These are phyloP conservation scores for Nasturtium officinale DNA, from an alignment of 345 rosid species.

Conservation along the genomic window DNA sequence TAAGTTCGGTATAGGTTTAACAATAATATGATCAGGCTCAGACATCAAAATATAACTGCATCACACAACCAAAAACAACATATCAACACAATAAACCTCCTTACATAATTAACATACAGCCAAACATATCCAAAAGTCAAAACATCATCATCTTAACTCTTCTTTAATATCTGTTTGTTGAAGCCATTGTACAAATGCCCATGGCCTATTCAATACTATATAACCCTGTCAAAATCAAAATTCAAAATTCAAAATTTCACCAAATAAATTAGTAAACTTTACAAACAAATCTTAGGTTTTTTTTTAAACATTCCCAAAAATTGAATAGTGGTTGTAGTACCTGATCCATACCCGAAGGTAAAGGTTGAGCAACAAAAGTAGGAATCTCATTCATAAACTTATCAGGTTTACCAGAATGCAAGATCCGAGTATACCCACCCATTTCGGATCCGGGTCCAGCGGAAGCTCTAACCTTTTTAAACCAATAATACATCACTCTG, in stretches of 20 bases:
- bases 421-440: slow-evolving; percentile 97
- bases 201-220: slow-evolving; percentile 91
- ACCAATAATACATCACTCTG: slow-evolving; percentile 98
- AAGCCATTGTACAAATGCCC: slow-evolving; percentile 99
- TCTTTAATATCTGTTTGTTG: slow-evolving; percentile 79
- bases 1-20: slow-evolving; percentile 94
- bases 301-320: too few relatives aligned
- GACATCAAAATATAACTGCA: slow-evolving; percentile 88
- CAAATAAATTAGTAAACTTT: not conserved
- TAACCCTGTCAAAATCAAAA: slow-evolving; percentile 68
- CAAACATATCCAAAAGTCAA: not conserved
- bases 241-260: not conserved
- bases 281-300: not conserved
- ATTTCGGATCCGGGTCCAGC: slow-evolving; percentile 69
- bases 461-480: slow-evolving; percentile 68
- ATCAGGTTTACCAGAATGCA: slow-evolving; percentile 91
- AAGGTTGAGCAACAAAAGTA: slow-evolving; percentile 88
- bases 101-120: not conserved
- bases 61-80: not conserved
- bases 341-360: slow-evolving; percentile 95
- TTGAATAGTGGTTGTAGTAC: slow-evolving; percentile 41
- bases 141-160: slow-evolving; percentile 64
- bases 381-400: slow-evolving; percentile 93
- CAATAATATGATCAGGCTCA: slow-evolving; percentile 94
- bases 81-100: not conserved